A percentile compares a stretch with the other conserved stretches of the same genome.
Evolutionary conservation across 306 rosid genomes (phyloP).

Genomic region (Cicer yamashitae): DNA sequence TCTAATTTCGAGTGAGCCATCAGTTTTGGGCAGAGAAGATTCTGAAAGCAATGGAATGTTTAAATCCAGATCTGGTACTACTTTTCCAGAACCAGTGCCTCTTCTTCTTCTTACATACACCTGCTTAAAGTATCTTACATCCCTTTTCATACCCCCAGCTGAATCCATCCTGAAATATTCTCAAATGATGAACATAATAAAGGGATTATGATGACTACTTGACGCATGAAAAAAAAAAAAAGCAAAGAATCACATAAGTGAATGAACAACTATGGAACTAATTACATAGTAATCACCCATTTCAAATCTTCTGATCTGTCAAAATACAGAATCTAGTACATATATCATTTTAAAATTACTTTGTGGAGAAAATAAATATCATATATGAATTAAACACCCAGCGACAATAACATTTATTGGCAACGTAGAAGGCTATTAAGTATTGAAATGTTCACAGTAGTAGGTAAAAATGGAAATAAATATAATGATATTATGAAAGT

Average conservation of each 20-base stretch:
- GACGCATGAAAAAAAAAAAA: background rate
- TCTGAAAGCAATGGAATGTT: background rate
- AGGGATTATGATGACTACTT: background rate
- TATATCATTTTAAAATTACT: background rate
- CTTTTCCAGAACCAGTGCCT: background rate
- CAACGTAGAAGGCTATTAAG: background rate
- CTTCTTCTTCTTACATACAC: constrained; percentile 14
- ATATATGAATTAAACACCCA: background rate
- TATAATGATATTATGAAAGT: background rate
- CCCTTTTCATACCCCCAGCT: background rate
- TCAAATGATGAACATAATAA: constrained; percentile 8
- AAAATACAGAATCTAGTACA: background rate
- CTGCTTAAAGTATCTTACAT: background rate
- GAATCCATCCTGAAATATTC: constrained; percentile 30
- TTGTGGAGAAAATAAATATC: background rate
- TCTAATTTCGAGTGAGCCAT: background rate
- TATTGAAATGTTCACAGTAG: background rate
- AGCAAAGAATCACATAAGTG: constrained; percentile 2
- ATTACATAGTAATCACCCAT: background rate
- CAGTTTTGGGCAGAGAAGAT: background rate
- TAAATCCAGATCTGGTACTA: background rate
- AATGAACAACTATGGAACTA: background rate
- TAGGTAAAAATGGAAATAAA: constrained; percentile 11
- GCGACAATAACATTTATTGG: background rate
- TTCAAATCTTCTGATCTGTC: background rate